Evolutionary conservation across 805 yeast genomes (phyloP), one percentile per base, ranked within the genome.

Genomic region (Candida fluviatilis): DNA sequence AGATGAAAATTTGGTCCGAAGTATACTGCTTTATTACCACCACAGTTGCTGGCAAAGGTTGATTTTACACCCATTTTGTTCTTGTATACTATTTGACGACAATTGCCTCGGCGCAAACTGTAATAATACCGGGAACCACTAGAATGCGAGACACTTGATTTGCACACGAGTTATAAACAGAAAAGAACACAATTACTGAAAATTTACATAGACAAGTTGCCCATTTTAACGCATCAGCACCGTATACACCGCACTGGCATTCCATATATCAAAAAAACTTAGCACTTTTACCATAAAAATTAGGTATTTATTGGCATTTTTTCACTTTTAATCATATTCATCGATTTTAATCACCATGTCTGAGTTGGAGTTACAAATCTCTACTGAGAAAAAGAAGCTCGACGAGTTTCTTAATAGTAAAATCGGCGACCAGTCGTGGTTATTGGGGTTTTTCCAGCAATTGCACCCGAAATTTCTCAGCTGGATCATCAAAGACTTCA

Each of bases 361-460:
- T 19, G 26, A 31, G 17, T 31, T 31, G 18, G 25, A 31, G 14
- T 12, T 18, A 14, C 18, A 31, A 17, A 31, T 31, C 14, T 5
- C 15, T 10, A 18, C 18, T 19, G 35, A 31, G 14, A 31, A 18
- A 25, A 18, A 31, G 14, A 31, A 57, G 36, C 34, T 55, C n/a
- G 40, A 45, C 28, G 50, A 45, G 5, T 36, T 54, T 10, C 38
- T 57, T 10, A 36, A 35, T 15, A 39, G 48, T 15, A 52, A 51
- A 34, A 52, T 37, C 27, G 49, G 60, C 23, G 72, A 71, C 33
- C 74, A 70, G 36, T 62, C 78, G 2, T 47, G 74, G 10, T 52
- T 76, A 23, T 50, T 71, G 18, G 84, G 84, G 2, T 62, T 74
- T 23, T 58, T 73, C 42, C 67, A 66, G 36, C 65, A 73, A 39